phyloP scores from a whole-genome alignment of 2,329 filamentous ascomycete species.

The Neopestalotiopsis rosae region DNA sequence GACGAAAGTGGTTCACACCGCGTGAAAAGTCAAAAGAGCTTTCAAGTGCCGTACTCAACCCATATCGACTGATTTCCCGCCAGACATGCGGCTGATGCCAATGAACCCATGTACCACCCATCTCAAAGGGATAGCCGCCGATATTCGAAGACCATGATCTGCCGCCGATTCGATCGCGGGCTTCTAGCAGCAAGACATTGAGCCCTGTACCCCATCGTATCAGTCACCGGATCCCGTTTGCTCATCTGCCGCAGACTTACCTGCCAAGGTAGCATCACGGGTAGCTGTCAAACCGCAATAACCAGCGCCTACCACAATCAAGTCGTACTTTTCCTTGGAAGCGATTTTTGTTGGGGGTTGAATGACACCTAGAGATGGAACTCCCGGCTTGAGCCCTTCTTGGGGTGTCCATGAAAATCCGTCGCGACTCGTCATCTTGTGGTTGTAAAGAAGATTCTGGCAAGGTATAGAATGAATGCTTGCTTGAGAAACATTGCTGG shows the following conservation, averaged over 20 bases:
- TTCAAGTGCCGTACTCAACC: slow-evolving; percentile 30
- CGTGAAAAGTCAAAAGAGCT: slow-evolving; percentile 15
- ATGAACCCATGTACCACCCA: slow-evolving; percentile 50
- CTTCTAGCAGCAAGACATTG: slow-evolving; percentile 41
- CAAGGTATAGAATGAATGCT: neutral
- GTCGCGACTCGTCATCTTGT: neutral
- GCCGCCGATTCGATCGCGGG: slow-evolving; percentile 47
- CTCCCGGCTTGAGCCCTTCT: neutral
- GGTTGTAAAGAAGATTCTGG: neutral
- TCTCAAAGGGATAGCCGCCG: slow-evolving; percentile 42
- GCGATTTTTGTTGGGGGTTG: neutral
- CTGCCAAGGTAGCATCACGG: neutral
- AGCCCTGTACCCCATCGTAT: slow-evolving; percentile 2
- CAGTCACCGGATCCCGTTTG: neutral
- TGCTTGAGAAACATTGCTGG: neutral
- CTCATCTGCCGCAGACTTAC: neutral
- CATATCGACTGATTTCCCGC: slow-evolving; percentile 41
- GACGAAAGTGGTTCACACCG: slow-evolving; percentile 22
- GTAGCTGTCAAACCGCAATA: neutral
- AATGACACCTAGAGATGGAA: neutral
- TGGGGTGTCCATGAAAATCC: slow-evolving; percentile 5
- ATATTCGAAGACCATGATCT: slow-evolving; percentile 44
- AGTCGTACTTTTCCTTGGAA: neutral
- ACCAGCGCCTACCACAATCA: neutral
- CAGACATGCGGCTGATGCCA: slow-evolving; percentile 41